Conservation (phyloP, 208 protist genomes). For the Acanthamoeba culbertsoni region DNA sequence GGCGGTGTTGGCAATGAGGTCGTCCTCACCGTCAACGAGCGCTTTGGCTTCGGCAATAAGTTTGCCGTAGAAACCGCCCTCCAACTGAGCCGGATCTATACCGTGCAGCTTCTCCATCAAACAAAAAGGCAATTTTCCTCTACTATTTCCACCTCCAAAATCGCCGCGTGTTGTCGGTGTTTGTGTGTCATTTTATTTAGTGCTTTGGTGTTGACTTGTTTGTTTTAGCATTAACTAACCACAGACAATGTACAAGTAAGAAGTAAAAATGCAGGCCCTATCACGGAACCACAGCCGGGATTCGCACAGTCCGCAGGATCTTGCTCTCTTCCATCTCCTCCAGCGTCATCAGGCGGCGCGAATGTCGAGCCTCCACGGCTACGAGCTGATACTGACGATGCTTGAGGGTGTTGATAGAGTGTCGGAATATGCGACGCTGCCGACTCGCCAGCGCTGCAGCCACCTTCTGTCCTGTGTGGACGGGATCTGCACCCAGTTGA, state of each 20-base stretch:
- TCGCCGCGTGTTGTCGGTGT: no score
- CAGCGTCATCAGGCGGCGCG: conserved; percentile 10
- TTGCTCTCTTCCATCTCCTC: conserved; percentile 29
- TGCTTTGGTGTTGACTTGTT: not conserved
- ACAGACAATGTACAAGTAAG: not conserved
- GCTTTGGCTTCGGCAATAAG: not conserved
- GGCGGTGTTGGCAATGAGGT: conserved; percentile 44
- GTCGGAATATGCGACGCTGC: conserved; percentile 23
- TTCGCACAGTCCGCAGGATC: conserved; percentile 35
- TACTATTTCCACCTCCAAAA: no score
- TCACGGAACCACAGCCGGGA: not conserved
- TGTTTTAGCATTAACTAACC: no score
- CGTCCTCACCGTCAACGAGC: conserved; percentile 1
- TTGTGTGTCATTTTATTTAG: not conserved
- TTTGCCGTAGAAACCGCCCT: conserved; percentile 2
- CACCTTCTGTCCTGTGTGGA: conserved; percentile 6
- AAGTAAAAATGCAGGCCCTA: not conserved
- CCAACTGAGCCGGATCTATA: not conserved
- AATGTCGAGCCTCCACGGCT: conserved; percentile 39
- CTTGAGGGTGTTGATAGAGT: conserved; percentile 15
- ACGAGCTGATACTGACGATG: conserved; percentile 57
- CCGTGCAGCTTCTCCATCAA: conserved; percentile 49
- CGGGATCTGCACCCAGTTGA: not conserved
- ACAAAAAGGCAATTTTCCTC: no score
- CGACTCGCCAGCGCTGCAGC: not conserved